Percentiles rank a stretch among this genome's conserved stretches.
These are phyloP conservation scores for Massarina eburnea DNA, from an alignment of 2,329 filamentous ascomycete species.

Conservation along the genomic window DNA sequence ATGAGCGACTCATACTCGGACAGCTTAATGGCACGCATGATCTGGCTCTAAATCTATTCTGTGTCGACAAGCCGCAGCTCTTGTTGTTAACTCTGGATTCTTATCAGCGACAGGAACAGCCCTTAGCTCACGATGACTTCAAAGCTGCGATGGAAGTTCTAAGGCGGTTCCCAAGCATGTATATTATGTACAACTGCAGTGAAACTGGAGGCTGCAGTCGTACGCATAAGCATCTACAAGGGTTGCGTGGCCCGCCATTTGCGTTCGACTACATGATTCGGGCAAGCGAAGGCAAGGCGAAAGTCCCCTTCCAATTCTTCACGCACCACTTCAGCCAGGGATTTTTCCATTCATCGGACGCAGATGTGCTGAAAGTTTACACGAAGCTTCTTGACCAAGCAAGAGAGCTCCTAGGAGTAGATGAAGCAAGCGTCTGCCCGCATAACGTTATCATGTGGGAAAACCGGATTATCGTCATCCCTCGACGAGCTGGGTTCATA, in stretches of 20 bases:
- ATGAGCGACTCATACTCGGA: conserved; percentile 47
- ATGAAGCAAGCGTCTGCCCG: conserved; percentile 32
- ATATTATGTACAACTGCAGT: conserved; percentile 53
- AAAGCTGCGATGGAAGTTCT: conserved; percentile 42
- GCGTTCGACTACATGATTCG: conserved; percentile 28
- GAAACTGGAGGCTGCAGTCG: conserved; percentile 50
- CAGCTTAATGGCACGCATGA: conserved; percentile 47
- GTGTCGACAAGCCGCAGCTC: conserved; percentile 51
- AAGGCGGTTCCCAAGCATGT: conserved; percentile 29
- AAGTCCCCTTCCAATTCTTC: conserved; percentile 44
- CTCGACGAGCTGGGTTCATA: conserved; percentile 42
- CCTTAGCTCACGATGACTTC: conserved; percentile 46
- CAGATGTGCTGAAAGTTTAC: conserved; percentile 21
- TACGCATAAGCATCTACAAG: conserved; percentile 55
- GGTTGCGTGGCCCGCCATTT: conserved; percentile 39
- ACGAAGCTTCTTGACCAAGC: conserved; percentile 17
- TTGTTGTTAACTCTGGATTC: conserved; percentile 53
- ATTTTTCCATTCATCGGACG: conserved; percentile 6
- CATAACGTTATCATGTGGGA: conserved; percentile 52
- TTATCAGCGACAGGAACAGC: conserved; percentile 50
- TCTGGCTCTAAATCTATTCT: conserved; percentile 54
- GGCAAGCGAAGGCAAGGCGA: conserved; percentile 18
- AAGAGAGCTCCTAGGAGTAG: conserved; percentile 10
- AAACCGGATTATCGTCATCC: conserved; percentile 52
- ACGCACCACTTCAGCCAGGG: conserved; percentile 29